A percentile compares a stretch with the other conserved stretches of the same genome.
Evolutionary conservation across 441 rosid species (phyloP).

Genomic region (Pelargonium fulgidum): DNA sequence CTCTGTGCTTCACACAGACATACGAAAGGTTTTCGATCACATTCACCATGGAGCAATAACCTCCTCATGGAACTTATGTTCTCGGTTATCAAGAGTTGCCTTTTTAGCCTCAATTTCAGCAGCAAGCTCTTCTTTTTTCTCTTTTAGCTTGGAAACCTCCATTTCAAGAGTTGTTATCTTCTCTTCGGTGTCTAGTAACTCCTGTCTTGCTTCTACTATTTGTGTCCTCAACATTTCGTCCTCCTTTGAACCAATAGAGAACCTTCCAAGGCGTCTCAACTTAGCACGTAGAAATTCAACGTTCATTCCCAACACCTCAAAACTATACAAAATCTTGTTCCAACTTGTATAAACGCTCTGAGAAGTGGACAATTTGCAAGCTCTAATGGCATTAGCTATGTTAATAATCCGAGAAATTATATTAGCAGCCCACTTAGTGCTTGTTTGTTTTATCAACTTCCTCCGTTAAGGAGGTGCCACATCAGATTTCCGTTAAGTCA

Average conservation of each 20-base stretch:
- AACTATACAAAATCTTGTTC: not conserved
- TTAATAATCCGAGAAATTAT: constrained; percentile 11
- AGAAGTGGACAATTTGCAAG: not conserved
- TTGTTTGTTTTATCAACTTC: no score
- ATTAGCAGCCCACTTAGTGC: constrained; percentile 9
- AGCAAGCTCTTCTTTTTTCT: not conserved
- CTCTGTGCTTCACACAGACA: not conserved
- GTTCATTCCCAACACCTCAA: constrained; percentile 17
- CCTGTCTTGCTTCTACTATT: not conserved
- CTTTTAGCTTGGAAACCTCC: not conserved
- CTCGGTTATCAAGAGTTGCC: not conserved
- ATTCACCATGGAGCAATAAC: not conserved
- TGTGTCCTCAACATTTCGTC: not conserved
- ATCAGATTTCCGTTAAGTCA: no score
- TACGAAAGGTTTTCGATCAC: not conserved
- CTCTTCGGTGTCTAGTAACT: not conserved
- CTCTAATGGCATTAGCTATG: constrained; percentile 7
- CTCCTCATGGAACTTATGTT: not conserved
- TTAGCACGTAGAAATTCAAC: constrained; percentile 11
- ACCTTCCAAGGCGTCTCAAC: not conserved
- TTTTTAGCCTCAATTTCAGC: not conserved
- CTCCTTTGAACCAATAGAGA: not conserved
- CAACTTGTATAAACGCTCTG: not conserved
- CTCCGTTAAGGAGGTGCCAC: no score
- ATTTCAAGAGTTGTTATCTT: not conserved